Conservation (phyloP, 192 early-diverging fungal species). For the Obelidium mucronatum region DNA sequence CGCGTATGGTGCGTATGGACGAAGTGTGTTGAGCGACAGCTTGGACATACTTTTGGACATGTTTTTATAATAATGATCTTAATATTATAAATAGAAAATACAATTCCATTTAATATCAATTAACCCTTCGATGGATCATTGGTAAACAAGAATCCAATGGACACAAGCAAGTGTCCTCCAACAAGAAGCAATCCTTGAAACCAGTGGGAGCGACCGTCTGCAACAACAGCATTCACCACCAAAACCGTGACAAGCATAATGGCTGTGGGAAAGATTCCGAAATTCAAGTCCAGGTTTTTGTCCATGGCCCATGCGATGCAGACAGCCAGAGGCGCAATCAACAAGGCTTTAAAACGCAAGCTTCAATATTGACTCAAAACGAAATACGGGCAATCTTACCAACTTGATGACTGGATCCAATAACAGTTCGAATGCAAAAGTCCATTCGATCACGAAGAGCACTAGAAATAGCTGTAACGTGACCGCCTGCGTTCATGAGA, state of each 20-base stretch:
- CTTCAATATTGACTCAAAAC: constrained; percentile 32
- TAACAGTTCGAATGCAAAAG: constrained; percentile 83
- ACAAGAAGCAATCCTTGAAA: constrained; percentile 88
- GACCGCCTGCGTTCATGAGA: constrained; percentile 71
- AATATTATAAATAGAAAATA: too few relatives aligned
- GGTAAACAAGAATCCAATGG: constrained; percentile 77
- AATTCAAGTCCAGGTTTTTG: constrained; percentile 82
- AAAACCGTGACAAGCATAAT: constrained; percentile 73
- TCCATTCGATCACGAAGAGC: constrained; percentile 93
- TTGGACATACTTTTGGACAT: too few relatives aligned
- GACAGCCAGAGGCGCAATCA: constrained; percentile 34
- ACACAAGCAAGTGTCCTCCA: constrained; percentile 82
- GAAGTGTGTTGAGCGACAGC: too few relatives aligned
- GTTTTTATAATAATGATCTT: too few relatives aligned
- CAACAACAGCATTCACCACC: constrained; percentile 54
- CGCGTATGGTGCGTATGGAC: too few relatives aligned
- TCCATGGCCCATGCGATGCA: constrained; percentile 76
- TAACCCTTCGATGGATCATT: constrained; percentile 4
- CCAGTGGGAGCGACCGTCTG: constrained; percentile 92
- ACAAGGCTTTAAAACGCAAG: background rate
- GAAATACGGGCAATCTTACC: constrained; percentile 72
- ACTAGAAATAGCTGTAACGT: constrained; percentile 81
- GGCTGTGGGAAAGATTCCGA: constrained; percentile 81
- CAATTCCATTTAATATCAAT: too few relatives aligned
- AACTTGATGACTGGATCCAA: constrained; percentile 92